Base-by-base conservation (phyloP, 176 grass and related monocot species). In the Bothriochloa decipiens region DNA sequence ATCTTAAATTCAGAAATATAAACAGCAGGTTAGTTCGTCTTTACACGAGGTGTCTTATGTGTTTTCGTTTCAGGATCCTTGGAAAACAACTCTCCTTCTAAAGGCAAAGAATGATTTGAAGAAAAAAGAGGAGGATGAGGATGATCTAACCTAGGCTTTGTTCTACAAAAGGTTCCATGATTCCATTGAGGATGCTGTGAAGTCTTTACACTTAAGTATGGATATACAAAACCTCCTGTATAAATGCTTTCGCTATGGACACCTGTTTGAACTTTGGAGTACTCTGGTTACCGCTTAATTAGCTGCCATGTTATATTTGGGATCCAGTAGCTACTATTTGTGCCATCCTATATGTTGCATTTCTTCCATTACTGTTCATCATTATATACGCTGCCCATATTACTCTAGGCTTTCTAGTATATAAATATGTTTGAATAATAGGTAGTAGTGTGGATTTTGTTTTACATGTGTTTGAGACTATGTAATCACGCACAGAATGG, bases 1-100 rank as follows among this genome's bases (percentile, higher is more conserved):
- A 62, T 79, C 8, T 67, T 62, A 74, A 37, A 14, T 75, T 7
- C 23, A 62, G 43, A 29, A 35, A 57, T 0, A 36, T 35, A 33
- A 6, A 33, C 9, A 53, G 13, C 29, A 52, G 72, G 7, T 32
- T 8, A 27, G 25, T 27, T 47, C 2, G 22, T 10, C 22, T 72
- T 46, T 47, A 28, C 41, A 49, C 7, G 1, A 43, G 40, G 70
- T 27, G 2, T 6, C 47, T 6, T 65, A 5, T 11, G 50, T 42
- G 65, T 43, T 28, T 82, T 55, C 65, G 71, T 25, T 80, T 65
- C 82, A 98, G 95, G 95, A 98, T 93, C 87, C 89, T 57, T 98
- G 92, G 95, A 95, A 93, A 93, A 98, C 95, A 14, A 90, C 87
- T 11, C 91, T 98, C 47, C 92, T 98, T 12, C 87, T 98, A 22